Percentiles rank a stretch among this genome's conserved stretches.
phyloP scores from a whole-genome alignment of 2,329 filamentous ascomycete genomes.

The Lasiodiplodia sp. region DNA sequence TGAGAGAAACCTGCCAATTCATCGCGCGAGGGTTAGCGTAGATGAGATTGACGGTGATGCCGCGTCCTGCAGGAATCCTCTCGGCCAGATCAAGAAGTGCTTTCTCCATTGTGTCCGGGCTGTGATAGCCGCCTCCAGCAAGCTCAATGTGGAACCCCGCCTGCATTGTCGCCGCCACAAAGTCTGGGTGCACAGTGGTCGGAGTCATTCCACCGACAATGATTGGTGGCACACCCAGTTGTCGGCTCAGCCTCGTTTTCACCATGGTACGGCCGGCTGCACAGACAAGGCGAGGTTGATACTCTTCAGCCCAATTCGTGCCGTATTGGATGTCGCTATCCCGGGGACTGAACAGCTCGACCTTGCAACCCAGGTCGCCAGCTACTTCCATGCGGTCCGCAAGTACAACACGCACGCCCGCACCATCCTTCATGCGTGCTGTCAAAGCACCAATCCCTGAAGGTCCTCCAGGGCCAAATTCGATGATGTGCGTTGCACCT shows the following conservation, averaged over 20 bases:
- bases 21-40: slow-evolving; percentile 91
- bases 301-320: slow-evolving; percentile 9
- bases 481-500: slow-evolving; percentile 34
- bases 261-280: slow-evolving; percentile 31
- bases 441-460: slow-evolving; percentile 35
- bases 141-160: slow-evolving; percentile 94
- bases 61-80: slow-evolving; percentile 81
- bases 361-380: slow-evolving; percentile 34
- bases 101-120: slow-evolving; percentile 80
- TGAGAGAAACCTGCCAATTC: slow-evolving; percentile 89
- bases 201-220: slow-evolving; percentile 97
- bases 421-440: slow-evolving; percentile 33
- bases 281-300: slow-evolving; percentile 7
- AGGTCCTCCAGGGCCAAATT: slow-evolving; percentile 37
- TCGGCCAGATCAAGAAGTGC: slow-evolving; percentile 86
- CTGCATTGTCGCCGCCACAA: slow-evolving; percentile 93
- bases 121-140: slow-evolving; percentile 88
- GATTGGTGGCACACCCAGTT: slow-evolving; percentile 85
- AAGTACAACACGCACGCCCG: slow-evolving; percentile 34
- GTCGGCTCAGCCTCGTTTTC: slow-evolving; percentile 71
- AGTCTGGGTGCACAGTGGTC: slow-evolving; percentile 87
- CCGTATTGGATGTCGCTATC: slow-evolving; percentile 5
- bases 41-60: slow-evolving; percentile 89
- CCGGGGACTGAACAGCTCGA: slow-evolving; percentile 32
- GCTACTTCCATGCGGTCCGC: slow-evolving; percentile 29